Evolutionary conservation across 2,329 filamentous ascomycete genomes (phyloP), one percentile per base, ranked within the genome.

Genomic region (Epicoccum nigrum): DNA sequence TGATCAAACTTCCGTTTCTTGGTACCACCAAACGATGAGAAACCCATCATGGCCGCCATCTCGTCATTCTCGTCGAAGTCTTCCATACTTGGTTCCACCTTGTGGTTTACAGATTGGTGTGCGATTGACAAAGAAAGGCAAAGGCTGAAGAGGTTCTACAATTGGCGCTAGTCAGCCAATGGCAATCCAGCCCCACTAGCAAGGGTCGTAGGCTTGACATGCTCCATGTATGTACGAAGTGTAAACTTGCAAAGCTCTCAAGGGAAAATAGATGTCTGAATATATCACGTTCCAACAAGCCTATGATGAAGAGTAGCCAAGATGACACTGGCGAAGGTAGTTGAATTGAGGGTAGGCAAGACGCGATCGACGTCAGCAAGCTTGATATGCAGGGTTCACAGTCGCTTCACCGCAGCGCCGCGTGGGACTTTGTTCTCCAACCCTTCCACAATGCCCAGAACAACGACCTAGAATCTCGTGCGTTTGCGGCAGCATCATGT

Each of bases 1-100:
- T 81, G 77, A 63, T 88, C 85, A 71, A 84, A 87, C 65, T 86
- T 86, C 54, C 87, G 82, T 69, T 88, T 88, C 70, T 88, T 89
- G 34, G 79, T 78, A 1, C 80, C 75, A 59, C 88, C 88, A 66
- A 92, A 92, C 50, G 83, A 81, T 7, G 85, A 81, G 72, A 92
- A 92, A 56, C 89, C 89, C 85, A 92, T 87, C 38, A 83, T 80
- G 33, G 83, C 81, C 17, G 86, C 85, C 70, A 90, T 45, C 33
- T 62, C 58, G 44, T 82, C 82, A 33, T 82, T 78, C 16, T 75
- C 64, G n/a, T 77, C 76, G 55, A 75, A 69, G 19, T 48, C 45
- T 13, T 54, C 51, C 51, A 54, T 54, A 8, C 28, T 34, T 12
- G 15, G 12, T 3, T 7, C 17, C 15, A 11, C 9, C n/a, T 30